Percentiles rank a stretch among this genome's conserved stretches.
These are phyloP conservation scores for Lichtheimia corymbifera DNA, from an alignment of 371 early-diverging fungal species.

Conservation along the genomic window DNA sequence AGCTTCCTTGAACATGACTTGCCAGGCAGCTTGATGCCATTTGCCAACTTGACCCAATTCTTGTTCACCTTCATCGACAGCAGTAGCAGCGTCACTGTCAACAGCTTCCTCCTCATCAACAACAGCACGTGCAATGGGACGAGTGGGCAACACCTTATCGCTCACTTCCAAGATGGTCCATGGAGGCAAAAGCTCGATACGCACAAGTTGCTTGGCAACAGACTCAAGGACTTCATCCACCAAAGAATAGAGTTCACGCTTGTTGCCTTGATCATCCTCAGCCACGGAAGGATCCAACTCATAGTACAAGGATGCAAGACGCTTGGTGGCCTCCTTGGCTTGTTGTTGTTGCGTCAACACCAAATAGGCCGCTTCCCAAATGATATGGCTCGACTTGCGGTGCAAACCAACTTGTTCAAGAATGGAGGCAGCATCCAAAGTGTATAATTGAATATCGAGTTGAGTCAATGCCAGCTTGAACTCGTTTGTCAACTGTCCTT, in stretches of 20 bases:
- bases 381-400: slow-evolving; percentile 42
- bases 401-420: slow-evolving; percentile 65
- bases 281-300: slow-evolving; percentile 22
- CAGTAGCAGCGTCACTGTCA: slow-evolving; percentile 29
- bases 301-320: slow-evolving; percentile 29
- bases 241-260: slow-evolving; percentile 24
- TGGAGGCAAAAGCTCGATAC: slow-evolving; percentile 49
- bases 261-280: slow-evolving; percentile 23
- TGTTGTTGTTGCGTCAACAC: slow-evolving; percentile 24
- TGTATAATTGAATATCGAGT: slow-evolving; percentile 59
- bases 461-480: slow-evolving; percentile 65
- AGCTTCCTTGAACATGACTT: slow-evolving; percentile 82
- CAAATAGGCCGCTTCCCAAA: slow-evolving; percentile 67
- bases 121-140: slow-evolving; percentile 35
- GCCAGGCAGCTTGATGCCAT: slow-evolving; percentile 69
- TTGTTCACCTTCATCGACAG: slow-evolving; percentile 39
- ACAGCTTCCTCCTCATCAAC: slow-evolving; percentile 39
- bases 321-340: slow-evolving; percentile 20
- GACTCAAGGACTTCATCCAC: slow-evolving; percentile 25
- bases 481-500: slow-evolving; percentile 67
- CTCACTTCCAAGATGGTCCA: slow-evolving; percentile 55
- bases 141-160: slow-evolving; percentile 33
- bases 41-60: slow-evolving; percentile 45
- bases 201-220: slow-evolving; percentile 30
- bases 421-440: slow-evolving; percentile 67